A percentile compares a stretch with the other conserved stretches of the same genome.
Evolutionary conservation across 163 green algal genomes (phyloP).

Genomic region (Chlorella variabilis): DNA sequence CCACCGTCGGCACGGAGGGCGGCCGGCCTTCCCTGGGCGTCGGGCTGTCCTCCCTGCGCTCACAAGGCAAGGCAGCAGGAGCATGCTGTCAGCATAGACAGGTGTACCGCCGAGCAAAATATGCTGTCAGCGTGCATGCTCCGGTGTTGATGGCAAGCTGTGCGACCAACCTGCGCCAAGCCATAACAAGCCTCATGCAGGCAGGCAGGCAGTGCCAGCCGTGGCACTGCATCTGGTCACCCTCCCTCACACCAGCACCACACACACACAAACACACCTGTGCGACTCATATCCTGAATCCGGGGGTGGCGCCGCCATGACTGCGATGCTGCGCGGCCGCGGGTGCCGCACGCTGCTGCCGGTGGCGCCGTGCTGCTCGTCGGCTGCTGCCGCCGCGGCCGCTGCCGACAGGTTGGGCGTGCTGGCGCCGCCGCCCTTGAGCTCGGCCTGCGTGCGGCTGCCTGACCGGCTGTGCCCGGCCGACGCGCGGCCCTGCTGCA

Average conservation of each 20-base stretch:
- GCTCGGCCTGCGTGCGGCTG: conserved; percentile 22
- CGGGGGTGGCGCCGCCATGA: conserved; percentile 10
- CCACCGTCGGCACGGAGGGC: neutral
- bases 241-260: no score
- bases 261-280: conserved; percentile 1
- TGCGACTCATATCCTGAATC: neutral
- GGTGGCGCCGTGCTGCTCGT: neutral
- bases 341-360: conserved; percentile 24
- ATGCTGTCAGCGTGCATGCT: neutral
- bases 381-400: neutral
- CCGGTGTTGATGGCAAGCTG: no score
- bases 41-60: conserved; percentile 29
- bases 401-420: conserved; percentile 13
- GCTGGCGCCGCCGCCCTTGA: conserved; percentile 10
- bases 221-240: no score
- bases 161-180: no score
- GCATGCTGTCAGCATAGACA: neutral
- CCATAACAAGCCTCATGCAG: no score
- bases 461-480: conserved; percentile 1
- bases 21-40: neutral
- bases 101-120: neutral
- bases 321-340: conserved; percentile 25
- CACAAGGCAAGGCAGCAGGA: neutral
- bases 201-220: no score
- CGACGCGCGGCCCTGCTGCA: conserved; percentile 16